Evolutionary conservation across 257 asterid genomes (phyloP), one percentile per base, ranked within the genome.

Genomic region (Fraxinus americana): DNA sequence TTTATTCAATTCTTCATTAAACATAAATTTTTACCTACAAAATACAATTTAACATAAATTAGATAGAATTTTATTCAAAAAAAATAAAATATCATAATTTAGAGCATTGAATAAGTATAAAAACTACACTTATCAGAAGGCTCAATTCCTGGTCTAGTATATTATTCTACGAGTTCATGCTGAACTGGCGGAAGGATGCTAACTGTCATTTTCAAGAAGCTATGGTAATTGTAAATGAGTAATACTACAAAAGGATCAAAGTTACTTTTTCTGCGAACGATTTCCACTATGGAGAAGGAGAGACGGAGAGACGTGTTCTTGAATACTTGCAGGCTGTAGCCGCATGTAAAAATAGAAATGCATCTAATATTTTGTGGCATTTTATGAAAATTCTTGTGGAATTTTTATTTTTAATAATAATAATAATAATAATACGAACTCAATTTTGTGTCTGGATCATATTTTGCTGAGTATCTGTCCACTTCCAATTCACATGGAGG

Each of bases 371-470:
- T 59, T 59, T 1, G 14, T 17, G 67, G 2, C 30, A 59, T 7
- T 59, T 59, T 21, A 59, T 4, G 32, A 2, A 6, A 21, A 27
- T 59, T 6, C 30, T n/a, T 23, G 67, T 21, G 13, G 11, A 2
- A 59, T 21, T 59, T 45, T 21, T 59, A 21, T n/a, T 21, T 52
- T 23, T 59, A 59, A 23, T 8, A 4, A 59, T 21, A 7, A 21
- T 57, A 61, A 9, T 34, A n/a, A 25, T 54, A 19, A 21, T n/a
- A 59, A 1, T 8, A 16, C 11, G 14, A 12, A 71, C 8, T 35
- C 36, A 71, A 21, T 71, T 14, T 71, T 17, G 29, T 39, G 75
- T 71, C 21, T 38, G 59, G n/a, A 41, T 71, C 75, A 21, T 41
- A n/a, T 71, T 69, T 71, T 7, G 9, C 36, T 59, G 12, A 9